Conservation (phyloP, 345 rosid species). For the Lepidium sativum region DNA sequence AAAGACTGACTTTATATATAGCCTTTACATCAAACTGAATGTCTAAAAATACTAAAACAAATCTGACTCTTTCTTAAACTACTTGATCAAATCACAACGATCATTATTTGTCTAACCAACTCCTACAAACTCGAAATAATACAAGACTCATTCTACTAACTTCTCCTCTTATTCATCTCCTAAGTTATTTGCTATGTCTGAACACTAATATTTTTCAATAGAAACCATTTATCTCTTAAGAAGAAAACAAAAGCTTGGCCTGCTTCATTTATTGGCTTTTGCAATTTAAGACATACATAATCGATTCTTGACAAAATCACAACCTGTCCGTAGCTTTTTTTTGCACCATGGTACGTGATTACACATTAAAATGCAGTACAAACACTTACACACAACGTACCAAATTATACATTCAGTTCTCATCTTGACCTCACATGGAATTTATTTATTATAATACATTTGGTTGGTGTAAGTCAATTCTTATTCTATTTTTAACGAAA, state of each 20-base stretch:
- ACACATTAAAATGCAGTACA: conserved; percentile 23
- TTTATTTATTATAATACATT: conserved; percentile 15
- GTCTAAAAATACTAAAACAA: no score
- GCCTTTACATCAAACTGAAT: no score
- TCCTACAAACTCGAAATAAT: no score
- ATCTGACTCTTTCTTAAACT: no score
- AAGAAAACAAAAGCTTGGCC: conserved; percentile 26
- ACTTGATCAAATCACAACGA: no score
- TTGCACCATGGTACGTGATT: conserved; percentile 26
- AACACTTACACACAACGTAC: conserved; percentile 25
- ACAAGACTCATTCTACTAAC: no score
- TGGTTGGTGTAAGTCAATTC: conserved; percentile 16
- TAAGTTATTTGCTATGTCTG: no score
- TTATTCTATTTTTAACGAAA: background rate
- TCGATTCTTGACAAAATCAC: conserved; percentile 23
- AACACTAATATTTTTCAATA: no score
- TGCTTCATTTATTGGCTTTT: conserved; percentile 23
- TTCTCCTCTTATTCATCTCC: no score
- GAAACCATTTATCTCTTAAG: conserved; percentile 15
- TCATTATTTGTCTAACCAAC: no score
- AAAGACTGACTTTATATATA: no score
- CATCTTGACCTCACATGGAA: conserved; percentile 17
- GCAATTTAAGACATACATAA: conserved; percentile 12
- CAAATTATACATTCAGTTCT: conserved; percentile 24
- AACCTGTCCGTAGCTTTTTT: conserved; percentile 28